Conservation (phyloP, 495 filamentous ascomycete species). For the Aspergillus cavernicola region DNA sequence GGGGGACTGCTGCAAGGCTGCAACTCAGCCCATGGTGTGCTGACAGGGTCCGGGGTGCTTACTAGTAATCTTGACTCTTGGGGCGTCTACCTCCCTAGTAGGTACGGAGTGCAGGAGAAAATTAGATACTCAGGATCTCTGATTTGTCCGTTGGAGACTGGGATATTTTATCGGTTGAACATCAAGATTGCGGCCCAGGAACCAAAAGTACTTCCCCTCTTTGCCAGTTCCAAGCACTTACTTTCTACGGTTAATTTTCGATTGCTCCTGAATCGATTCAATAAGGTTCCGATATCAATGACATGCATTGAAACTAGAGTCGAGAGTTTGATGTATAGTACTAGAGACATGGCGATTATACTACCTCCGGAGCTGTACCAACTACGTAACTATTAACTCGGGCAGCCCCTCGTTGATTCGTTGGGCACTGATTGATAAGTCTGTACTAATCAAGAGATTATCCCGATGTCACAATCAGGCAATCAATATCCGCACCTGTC, state of each 20-base stretch:
- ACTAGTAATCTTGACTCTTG: neutral
- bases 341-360: too few species aligned
- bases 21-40: slow-evolving; percentile 17
- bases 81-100: too few species aligned
- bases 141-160: neutral
- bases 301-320: slow-evolving; percentile 2
- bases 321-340: neutral
- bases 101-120: slow-evolving; percentile 1
- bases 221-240: neutral
- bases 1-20: slow-evolving; percentile 1
- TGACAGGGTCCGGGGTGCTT: slow-evolving; percentile 21
- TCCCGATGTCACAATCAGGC: too few species aligned
- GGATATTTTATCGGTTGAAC: too few species aligned
- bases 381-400: too few species aligned
- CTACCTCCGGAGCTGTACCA: too few species aligned
- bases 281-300: neutral
- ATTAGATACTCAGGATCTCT: neutral
- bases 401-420: too few species aligned
- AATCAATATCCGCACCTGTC: neutral
- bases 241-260: too few species aligned
- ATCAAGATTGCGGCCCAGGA: too few species aligned
- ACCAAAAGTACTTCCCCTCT: too few species aligned
- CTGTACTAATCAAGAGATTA: neutral
- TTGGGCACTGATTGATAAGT: slow-evolving; percentile 8
- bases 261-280: neutral